A percentile compares a stretch with the other conserved stretches of the same genome.
Evolutionary conservation across 2,329 filamentous ascomycete genomes (phyloP).

Genomic region (Pseudopyrenochaeta lycopersici): DNA sequence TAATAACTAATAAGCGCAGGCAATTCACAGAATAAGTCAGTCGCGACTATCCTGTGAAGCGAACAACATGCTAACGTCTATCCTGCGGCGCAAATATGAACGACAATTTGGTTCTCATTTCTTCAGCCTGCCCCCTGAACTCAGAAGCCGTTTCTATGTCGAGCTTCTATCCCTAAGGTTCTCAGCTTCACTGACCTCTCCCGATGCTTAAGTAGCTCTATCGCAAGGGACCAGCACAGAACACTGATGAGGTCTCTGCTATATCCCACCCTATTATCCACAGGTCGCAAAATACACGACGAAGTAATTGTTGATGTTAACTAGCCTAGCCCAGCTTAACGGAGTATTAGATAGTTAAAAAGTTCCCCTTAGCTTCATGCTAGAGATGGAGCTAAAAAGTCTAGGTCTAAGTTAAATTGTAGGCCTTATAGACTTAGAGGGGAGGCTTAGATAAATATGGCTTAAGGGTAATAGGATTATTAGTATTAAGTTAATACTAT

Average conservation of each 20-base stretch:
- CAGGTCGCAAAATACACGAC: constrained; percentile 47
- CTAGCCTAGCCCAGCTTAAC: too few relatives aligned
- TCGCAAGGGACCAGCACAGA: constrained; percentile 6
- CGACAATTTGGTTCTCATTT: constrained; percentile 18
- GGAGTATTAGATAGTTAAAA: too few relatives aligned
- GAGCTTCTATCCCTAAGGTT: constrained; percentile 38
- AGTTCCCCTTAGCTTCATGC: too few relatives aligned
- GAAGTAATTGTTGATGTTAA: constrained; percentile 53
- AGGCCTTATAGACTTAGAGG: too few relatives aligned
- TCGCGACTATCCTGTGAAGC: neutral
- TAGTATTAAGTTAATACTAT: too few relatives aligned
- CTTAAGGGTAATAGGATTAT: too few relatives aligned
- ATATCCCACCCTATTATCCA: constrained; percentile 48
- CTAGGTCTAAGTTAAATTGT: too few relatives aligned
- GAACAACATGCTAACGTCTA: neutral
- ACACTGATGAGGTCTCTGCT: constrained; percentile 23
- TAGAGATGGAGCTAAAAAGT: too few relatives aligned
- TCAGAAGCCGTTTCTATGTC: constrained; percentile 65
- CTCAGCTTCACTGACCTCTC: constrained; percentile 1
- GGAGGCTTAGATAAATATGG: too few relatives aligned
- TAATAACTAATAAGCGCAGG: neutral
- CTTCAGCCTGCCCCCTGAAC: constrained; percentile 63
- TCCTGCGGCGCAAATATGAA: neutral
- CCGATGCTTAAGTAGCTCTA: neutral
- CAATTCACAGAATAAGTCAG: neutral